Evolutionary conservation across 2,329 filamentous ascomycete species (phyloP), one percentile per base, ranked within the genome.

Genomic region (Monosporascus sp.): DNA sequence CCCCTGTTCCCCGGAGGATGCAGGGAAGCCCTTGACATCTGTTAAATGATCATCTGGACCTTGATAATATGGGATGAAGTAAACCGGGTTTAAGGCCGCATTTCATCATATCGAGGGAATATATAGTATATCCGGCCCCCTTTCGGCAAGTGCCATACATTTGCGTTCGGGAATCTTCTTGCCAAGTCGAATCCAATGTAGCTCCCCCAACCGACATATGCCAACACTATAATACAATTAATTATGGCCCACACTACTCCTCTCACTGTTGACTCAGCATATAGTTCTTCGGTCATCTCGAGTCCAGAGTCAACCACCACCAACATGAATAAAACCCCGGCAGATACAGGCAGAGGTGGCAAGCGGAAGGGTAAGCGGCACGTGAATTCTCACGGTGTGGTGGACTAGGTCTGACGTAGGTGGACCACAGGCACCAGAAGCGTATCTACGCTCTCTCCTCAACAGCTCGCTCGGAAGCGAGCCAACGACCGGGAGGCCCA

Each of bases 401-500:
- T 14, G 31, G 31, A 34, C 11, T 34, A 34, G 31, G 31, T 34
- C 31, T 44, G 34, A 34, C 31, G 9, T 34, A 5, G 11, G 31
- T 34, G 11, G 31, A 22, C n/a, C 24, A 34, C 52, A 79, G 81
- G 81, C 48, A 82, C 87, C 55, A 84, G 91, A 61, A 91, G 89
- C 59, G 91, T 96, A 52, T 90, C 91, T 59, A 93, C 89, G 65
- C 79, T 96, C 67, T 95, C 90, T 11, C 88, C 91, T 6, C 88
- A 92, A 57, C 92, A 96, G 72, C 82, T 96, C 55, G 90, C 88
- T 31, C 88, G 91, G 71, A 97, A 96, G 76, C 82, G 92, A 59
- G 90, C 90, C 65, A 96, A 96, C 74, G 91, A 96, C 69, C 84
- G 91, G 57, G 90, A 96, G 71, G 91, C 91, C 43, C 91, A 96